Conservation (phyloP, 768 basidiomycete species). For the Phylloporus sp. region DNA sequence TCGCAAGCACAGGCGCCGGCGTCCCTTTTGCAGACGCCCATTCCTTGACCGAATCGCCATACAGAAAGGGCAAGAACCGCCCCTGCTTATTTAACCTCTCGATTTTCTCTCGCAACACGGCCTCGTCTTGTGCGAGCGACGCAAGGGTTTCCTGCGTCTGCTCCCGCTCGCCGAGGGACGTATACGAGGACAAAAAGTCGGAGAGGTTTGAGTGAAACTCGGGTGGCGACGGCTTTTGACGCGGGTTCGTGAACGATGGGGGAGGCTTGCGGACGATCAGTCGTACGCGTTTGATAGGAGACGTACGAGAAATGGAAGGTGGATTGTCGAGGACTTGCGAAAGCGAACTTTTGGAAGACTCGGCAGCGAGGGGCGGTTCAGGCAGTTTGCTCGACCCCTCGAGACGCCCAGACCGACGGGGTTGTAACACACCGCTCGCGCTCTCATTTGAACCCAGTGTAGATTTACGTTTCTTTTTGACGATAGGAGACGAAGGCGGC, state of each 20-base stretch:
- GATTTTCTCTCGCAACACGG: constrained; percentile 39
- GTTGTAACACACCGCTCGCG: background rate
- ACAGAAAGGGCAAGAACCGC: constrained; percentile 39
- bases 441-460: constrained; percentile 2
- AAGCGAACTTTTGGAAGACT: background rate
- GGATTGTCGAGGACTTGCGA: background rate
- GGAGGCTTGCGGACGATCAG: constrained; percentile 64
- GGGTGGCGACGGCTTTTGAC: constrained; percentile 55
- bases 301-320: constrained; percentile 10
- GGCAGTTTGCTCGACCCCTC: constrained; percentile 14
- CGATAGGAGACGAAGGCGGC: constrained; percentile 16
- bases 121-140: constrained; percentile 38
- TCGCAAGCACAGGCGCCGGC: constrained; percentile 1
- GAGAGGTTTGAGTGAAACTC: constrained; percentile 50
- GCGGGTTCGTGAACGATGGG: constrained; percentile 57
- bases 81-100: constrained; percentile 44
- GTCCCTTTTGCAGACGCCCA: constrained; percentile 1
- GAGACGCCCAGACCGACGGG: constrained; percentile 19
- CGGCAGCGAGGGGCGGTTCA: background rate
- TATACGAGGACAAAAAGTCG: constrained; percentile 59
- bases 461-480: constrained; percentile 27
- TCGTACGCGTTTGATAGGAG: constrained; percentile 53
- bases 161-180: constrained; percentile 46
- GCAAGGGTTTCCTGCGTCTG: constrained; percentile 38
- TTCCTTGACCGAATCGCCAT: constrained; percentile 21